These are phyloP conservation scores for Bassia scoparia DNA, from an alignment of 148 eudicot species.

Conservation along the genomic window DNA sequence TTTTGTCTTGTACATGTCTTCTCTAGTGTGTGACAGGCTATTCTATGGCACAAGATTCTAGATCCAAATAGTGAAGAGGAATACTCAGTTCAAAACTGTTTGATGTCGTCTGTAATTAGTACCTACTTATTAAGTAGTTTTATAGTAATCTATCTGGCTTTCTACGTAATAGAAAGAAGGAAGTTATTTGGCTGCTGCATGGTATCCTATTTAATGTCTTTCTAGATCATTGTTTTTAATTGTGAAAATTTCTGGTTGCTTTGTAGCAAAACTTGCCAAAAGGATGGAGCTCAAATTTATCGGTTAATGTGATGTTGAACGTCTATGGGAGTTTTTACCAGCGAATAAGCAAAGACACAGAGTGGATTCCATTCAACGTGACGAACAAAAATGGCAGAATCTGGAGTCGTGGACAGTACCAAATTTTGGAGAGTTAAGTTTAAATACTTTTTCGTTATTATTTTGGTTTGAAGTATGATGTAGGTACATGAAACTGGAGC, in stretches of 20 bases:
- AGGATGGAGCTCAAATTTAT: conserved; percentile 75
- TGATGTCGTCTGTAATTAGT: conserved; percentile 96
- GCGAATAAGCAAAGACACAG: conserved; percentile 61
- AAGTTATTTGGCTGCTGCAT: neutral
- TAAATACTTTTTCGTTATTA: conserved; percentile 8
- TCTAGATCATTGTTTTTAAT: conserved; percentile 1
- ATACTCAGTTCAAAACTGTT: conserved; percentile 95
- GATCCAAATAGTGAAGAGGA: conserved; percentile 98
- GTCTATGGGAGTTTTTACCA: conserved; percentile 82
- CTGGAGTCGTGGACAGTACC: conserved; percentile 69
- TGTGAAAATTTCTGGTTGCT: conserved; percentile 13
- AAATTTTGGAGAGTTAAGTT: conserved; percentile 77
- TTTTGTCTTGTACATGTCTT: conserved; percentile 10
- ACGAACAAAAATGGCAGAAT: conserved; percentile 78
- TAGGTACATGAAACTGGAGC: too few relatives aligned
- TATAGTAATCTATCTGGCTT: conserved; percentile 3
- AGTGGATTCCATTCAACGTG: conserved; percentile 80
- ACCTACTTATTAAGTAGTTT: conserved; percentile 11
- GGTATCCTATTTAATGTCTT: neutral
- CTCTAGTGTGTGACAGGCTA: conserved; percentile 99
- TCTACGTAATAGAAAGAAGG: neutral
- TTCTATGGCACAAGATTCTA: conserved; percentile 85
- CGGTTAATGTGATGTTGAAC: conserved; percentile 80
- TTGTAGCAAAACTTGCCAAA: conserved; percentile 95
- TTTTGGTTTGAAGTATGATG: too few relatives aligned